phyloP scores from a whole-genome alignment of 2,329 filamentous ascomycete genomes.

The Botrytis galanthina region DNA sequence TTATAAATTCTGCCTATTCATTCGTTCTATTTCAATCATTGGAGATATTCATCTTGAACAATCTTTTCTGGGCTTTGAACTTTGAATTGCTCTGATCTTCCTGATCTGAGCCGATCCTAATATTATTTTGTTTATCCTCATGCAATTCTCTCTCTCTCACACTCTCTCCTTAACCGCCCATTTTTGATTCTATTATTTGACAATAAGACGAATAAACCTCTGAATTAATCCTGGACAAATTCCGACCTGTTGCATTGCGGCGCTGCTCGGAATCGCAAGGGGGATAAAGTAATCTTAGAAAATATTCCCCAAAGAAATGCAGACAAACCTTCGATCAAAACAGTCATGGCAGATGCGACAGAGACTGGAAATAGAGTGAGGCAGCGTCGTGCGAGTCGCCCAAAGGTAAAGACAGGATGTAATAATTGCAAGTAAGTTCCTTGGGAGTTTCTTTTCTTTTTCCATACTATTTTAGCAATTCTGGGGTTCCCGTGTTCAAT shows the following conservation, averaged over 20 bases:
- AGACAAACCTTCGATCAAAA: constrained; percentile 4
- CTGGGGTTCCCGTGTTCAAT: constrained; percentile 7
- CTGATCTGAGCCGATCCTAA: background rate
- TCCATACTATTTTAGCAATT: constrained; percentile 25
- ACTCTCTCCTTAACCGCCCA: background rate
- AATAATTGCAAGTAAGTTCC: constrained; percentile 63
- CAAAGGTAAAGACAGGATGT: constrained; percentile 65
- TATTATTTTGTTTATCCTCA: background rate
- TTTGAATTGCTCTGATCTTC: background rate
- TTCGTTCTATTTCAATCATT: constrained; percentile 7
- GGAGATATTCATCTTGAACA: background rate
- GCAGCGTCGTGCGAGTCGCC: constrained; percentile 34
- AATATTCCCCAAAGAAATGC: background rate
- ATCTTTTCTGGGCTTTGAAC: background rate
- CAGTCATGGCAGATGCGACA: constrained; percentile 19
- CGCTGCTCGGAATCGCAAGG: background rate
- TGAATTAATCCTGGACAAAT: background rate
- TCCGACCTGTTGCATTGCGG: constrained; percentile 8
- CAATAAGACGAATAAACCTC: background rate
- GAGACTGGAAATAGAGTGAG: constrained; percentile 3
- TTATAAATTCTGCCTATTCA: constrained; percentile 15
- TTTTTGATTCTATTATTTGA: background rate
- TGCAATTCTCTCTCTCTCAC: background rate
- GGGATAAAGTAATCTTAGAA: background rate
- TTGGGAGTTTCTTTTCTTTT: background rate